Conservation (phyloP, 148 eudicot species). For the Arbutus unedo region DNA sequence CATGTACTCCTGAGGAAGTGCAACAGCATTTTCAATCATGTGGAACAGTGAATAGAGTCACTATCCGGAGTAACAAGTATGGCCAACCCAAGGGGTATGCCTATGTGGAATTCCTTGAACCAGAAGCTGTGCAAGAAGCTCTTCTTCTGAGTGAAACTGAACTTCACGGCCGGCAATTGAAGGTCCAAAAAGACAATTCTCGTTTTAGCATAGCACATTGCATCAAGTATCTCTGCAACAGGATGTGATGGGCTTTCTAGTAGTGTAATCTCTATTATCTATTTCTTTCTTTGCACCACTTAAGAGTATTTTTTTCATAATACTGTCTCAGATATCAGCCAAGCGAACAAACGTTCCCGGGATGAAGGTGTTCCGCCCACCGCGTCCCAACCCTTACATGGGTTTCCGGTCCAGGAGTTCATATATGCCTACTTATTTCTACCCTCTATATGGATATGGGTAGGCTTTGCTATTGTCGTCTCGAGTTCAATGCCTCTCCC, state of each 20-base stretch:
- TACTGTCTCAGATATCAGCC: slow-evolving; percentile 32
- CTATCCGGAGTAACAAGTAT: slow-evolving; percentile 68
- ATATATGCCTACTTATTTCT: slow-evolving; percentile 46
- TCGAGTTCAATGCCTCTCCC: background rate
- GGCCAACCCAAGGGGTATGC: slow-evolving; percentile 95
- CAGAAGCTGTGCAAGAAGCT: slow-evolving; percentile 83
- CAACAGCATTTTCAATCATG: slow-evolving; percentile 91
- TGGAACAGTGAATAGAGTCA: slow-evolving; percentile 86
- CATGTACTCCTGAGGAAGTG: slow-evolving; percentile 92
- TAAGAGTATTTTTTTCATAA: background rate
- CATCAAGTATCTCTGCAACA: background rate
- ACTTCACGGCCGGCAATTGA: slow-evolving; percentile 85
- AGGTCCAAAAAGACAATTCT: slow-evolving; percentile 36
- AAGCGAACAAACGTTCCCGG: slow-evolving; percentile 73
- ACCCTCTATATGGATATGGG: slow-evolving; percentile 79
- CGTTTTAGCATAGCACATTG: background rate
- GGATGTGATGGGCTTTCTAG: background rate
- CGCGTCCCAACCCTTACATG: slow-evolving; percentile 59
- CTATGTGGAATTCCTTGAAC: slow-evolving; percentile 79
- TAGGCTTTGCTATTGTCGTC: slow-evolving; percentile 20
- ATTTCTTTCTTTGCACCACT: background rate
- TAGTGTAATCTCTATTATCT: background rate
- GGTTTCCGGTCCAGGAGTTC: slow-evolving; percentile 42
- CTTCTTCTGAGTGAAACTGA: slow-evolving; percentile 73
- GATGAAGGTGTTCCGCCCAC: slow-evolving; percentile 61